These are phyloP conservation scores for Eutrema salsugineum DNA, from an alignment of 441 rosid species.

Conservation along the genomic window DNA sequence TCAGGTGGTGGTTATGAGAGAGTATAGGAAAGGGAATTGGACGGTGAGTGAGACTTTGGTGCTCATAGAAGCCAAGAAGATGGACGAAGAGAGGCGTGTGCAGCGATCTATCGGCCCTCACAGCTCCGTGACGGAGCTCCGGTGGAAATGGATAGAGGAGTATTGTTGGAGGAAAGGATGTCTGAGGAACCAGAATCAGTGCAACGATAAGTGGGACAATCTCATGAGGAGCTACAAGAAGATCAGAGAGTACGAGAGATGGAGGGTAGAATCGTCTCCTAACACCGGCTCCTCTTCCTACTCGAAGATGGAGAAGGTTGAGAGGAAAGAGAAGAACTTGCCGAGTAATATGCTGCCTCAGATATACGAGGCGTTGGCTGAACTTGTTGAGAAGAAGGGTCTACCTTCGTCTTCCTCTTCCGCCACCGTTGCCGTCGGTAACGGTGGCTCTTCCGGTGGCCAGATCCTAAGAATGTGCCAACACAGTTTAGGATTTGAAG, in stretches of 20 bases:
- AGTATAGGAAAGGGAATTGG: constrained; percentile 84
- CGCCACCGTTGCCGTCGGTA: neutral
- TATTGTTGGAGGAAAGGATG: constrained; percentile 66
- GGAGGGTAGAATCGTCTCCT: constrained; percentile 19
- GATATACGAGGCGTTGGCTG: constrained; percentile 58
- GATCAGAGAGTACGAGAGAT: constrained; percentile 62
- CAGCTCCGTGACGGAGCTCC: constrained; percentile 45
- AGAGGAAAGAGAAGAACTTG: constrained; percentile 64
- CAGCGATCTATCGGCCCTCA: constrained; percentile 19
- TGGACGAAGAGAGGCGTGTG: constrained; percentile 76
- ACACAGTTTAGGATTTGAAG: neutral
- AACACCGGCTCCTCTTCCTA: constrained; percentile 32
- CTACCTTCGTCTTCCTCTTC: neutral
- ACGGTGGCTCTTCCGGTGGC: neutral
- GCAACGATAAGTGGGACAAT: constrained; percentile 93
- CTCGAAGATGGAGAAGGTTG: constrained; percentile 71
- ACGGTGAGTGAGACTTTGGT: constrained; percentile 67
- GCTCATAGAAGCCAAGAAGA: constrained; percentile 74
- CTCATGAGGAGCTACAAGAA: constrained; percentile 91
- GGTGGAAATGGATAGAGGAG: constrained; percentile 96
- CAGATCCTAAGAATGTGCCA: constrained; percentile 3
- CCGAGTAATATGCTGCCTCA: constrained; percentile 70
- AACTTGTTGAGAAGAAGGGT: constrained; percentile 56
- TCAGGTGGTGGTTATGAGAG: constrained; percentile 32
- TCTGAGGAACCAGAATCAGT: constrained; percentile 77